Percentiles rank a stretch among this genome's conserved stretches.
Conservation (phyloP, 495 filamentous ascomycete genomes). For the Hyaloscypha finlandica region DNA sequence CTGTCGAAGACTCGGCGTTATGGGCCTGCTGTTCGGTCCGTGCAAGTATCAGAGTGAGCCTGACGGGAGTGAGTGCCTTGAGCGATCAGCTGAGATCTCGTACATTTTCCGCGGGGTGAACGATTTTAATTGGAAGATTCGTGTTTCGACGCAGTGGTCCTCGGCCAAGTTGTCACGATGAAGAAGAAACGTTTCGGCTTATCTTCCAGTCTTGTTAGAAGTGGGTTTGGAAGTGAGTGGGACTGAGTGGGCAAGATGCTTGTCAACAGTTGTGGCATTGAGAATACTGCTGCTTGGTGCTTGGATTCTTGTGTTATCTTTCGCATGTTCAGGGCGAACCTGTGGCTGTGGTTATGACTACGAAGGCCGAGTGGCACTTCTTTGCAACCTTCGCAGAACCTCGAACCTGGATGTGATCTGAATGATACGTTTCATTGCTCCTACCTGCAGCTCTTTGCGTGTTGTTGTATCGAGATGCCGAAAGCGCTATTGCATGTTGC, state of each 20-base stretch:
- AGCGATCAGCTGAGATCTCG: background rate
- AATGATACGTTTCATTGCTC: background rate
- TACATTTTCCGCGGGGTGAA: background rate
- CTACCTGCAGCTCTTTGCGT: background rate
- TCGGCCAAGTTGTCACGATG: background rate
- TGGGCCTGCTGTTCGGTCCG: background rate
- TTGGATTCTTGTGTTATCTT: background rate
- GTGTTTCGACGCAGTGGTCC: background rate
- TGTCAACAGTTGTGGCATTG: background rate
- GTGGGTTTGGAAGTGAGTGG: background rate
- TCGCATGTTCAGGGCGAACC: background rate
- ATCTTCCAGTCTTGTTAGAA: background rate
- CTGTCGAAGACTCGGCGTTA: background rate
- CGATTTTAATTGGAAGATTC: background rate
- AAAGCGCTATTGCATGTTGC: background rate
- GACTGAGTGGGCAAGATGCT: background rate
- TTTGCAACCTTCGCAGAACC: background rate
- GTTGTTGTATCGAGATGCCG: background rate
- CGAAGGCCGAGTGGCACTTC: background rate
- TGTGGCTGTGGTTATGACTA: background rate
- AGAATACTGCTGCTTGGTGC: background rate
- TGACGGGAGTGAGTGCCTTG: background rate
- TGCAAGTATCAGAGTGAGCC: background rate
- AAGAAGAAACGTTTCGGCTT: background rate
- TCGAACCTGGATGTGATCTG: background rate